phyloP scores from a whole-genome alignment of 2,329 filamentous ascomycete genomes.

The Xylaria sp. region DNA sequence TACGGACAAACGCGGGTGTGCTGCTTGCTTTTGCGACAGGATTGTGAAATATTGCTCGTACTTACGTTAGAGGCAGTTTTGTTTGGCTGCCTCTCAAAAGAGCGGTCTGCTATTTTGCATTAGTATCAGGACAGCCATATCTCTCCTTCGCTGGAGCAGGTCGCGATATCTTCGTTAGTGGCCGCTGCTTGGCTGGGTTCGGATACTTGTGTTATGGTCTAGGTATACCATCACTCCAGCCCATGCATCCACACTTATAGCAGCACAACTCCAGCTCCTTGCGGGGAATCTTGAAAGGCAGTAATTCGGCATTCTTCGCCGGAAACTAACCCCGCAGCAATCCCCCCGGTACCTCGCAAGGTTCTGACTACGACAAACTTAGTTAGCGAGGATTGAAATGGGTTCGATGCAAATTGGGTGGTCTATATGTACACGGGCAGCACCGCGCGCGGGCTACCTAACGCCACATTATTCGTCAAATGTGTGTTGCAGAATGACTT shows the following conservation, averaged over 20 bases:
- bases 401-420: background rate
- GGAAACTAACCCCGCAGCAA: constrained; percentile 16
- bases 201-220: background rate
- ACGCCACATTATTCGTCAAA: no score
- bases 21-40: no score
- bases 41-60: no score
- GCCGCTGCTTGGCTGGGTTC: background rate
- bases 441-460: no score
- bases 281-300: constrained; percentile 14
- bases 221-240: constrained; percentile 1
- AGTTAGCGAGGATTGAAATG: background rate
- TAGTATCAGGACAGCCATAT: background rate
- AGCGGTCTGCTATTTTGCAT: no score
- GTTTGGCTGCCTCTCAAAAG: no score
- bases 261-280: background rate
- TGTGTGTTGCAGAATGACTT: background rate
- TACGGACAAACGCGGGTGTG: no score
- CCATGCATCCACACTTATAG: no score
- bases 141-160: background rate
- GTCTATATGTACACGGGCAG: no score
- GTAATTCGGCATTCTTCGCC: constrained; percentile 12
- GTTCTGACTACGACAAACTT: background rate
- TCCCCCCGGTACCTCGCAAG: background rate
- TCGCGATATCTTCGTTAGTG: background rate
- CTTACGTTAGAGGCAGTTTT: no score